A percentile compares a stretch with the other conserved stretches of the same genome.
phyloP scores from a whole-genome alignment of 805 yeast genomes.

The Metschnikowia bowlesiae region DNA sequence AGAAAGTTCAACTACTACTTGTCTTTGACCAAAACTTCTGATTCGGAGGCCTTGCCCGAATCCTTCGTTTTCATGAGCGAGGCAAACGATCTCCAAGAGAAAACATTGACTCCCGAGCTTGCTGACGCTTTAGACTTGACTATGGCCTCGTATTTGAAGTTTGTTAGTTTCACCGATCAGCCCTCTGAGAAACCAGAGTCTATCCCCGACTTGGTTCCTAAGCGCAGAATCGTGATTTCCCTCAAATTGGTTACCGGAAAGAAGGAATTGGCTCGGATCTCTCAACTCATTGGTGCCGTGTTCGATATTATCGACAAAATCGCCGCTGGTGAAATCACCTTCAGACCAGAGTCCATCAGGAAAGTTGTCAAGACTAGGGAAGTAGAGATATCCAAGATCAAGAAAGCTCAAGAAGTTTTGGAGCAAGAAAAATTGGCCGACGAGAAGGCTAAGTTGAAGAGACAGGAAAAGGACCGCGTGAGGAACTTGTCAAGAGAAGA shows the following conservation, averaged over 20 bases:
- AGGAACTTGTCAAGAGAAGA: slow-evolving; percentile 66
- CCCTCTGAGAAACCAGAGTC: slow-evolving; percentile 65
- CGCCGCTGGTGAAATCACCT: slow-evolving; percentile 44
- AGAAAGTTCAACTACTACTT: slow-evolving; percentile 78
- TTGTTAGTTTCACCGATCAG: slow-evolving; percentile 79
- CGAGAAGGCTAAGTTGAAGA: slow-evolving; percentile 66
- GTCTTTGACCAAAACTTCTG: slow-evolving; percentile 79
- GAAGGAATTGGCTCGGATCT: slow-evolving; percentile 47
- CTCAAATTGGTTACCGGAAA: slow-evolving; percentile 47
- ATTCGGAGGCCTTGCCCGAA: slow-evolving; percentile 62
- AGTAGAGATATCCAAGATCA: slow-evolving; percentile 62
- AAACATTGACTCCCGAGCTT: slow-evolving; percentile 49
- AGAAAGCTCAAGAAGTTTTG: slow-evolving; percentile 59
- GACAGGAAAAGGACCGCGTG: slow-evolving; percentile 55
- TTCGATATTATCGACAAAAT: slow-evolving; percentile 57
- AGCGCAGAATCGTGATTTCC: slow-evolving; percentile 52
- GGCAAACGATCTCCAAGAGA: slow-evolving; percentile 71
- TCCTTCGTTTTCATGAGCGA: slow-evolving; percentile 88
- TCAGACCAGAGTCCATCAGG: slow-evolving; percentile 71
- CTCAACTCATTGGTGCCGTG: slow-evolving; percentile 49
- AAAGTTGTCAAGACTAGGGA: slow-evolving; percentile 78
- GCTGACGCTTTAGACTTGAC: slow-evolving; percentile 37
- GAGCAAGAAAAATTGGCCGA: slow-evolving; percentile 66
- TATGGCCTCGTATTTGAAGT: slow-evolving; percentile 51
- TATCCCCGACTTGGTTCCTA: slow-evolving; percentile 51